These are phyloP conservation scores for Karstenula rhodostoma DNA, from an alignment of 2,329 filamentous ascomycete species.

Conservation along the genomic window DNA sequence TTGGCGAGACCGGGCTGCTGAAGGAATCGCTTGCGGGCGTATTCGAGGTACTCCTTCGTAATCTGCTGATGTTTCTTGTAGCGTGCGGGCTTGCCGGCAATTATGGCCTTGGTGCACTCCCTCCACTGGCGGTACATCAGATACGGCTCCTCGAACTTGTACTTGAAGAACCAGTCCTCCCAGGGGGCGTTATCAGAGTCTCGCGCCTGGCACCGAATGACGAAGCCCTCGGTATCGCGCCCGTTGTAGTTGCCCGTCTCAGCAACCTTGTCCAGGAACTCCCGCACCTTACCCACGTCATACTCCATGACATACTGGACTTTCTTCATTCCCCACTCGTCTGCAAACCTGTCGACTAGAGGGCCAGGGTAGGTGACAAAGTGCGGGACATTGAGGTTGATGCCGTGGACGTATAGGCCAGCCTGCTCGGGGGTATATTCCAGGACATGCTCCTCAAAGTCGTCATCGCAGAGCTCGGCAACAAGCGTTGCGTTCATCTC, in stretches of 20 bases:
- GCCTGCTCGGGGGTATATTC: conserved; percentile 83
- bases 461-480: conserved; percentile 94
- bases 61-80: conserved; percentile 89
- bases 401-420: conserved; percentile 92
- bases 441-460: conserved; percentile 95
- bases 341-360: conserved; percentile 88
- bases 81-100: conserved; percentile 75
- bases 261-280: conserved; percentile 83
- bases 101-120: conserved; percentile 92
- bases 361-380: conserved; percentile 86
- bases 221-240: conserved; percentile 95
- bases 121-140: conserved; percentile 99
- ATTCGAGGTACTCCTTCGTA: conserved; percentile 88
- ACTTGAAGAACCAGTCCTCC: conserved; percentile 99
- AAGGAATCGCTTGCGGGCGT: conserved; percentile 76
- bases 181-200: conserved; percentile 64
- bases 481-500: conserved; percentile 91
- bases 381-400: conserved; percentile 93
- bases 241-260: conserved; percentile 90
- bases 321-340: conserved; percentile 93
- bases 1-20: conserved; percentile 72
- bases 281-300: conserved; percentile 75
- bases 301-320: conserved; percentile 81
- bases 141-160: conserved; percentile 99
- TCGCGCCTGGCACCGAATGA: conserved; percentile 83